phyloP scores from a whole-genome alignment of 2,329 filamentous ascomycete species.

The Hypoxylon sp. region DNA sequence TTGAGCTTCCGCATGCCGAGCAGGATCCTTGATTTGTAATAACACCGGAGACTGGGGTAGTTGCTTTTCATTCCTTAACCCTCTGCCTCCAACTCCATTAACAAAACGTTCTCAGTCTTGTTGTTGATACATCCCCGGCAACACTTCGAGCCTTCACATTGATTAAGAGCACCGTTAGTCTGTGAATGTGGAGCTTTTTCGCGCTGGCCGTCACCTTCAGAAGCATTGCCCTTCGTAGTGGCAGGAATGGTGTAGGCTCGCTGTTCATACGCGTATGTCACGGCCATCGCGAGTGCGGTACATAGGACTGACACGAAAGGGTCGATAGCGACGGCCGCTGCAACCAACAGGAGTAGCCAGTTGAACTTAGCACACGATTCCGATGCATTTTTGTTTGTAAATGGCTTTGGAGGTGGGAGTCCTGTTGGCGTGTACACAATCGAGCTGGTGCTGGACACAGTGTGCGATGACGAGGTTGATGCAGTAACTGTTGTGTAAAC shows the following conservation, averaged over 20 bases:
- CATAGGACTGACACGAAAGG: background rate
- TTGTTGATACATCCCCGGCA: too few species aligned
- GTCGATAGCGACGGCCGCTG: slow-evolving; percentile 8
- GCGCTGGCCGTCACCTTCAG: too few species aligned
- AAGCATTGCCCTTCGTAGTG: too few species aligned
- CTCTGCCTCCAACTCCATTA: background rate
- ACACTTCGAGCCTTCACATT: too few species aligned
- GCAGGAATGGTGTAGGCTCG: too few species aligned
- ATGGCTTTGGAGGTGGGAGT: slow-evolving; percentile 20
- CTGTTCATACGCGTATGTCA: background rate
- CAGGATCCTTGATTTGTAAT: background rate
- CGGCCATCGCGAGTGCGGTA: background rate
- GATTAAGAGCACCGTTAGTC: too few species aligned
- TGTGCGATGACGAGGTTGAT: slow-evolving; percentile 21
- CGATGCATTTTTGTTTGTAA: slow-evolving; percentile 21
- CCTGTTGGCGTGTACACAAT: slow-evolving; percentile 26
- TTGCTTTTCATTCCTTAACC: background rate
- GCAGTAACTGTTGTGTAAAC: slow-evolving; percentile 33
- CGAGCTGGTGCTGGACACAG: slow-evolving; percentile 15
- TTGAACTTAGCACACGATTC: background rate
- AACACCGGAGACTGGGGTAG: background rate
- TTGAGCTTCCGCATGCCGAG: background rate
- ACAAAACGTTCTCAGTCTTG: too few species aligned
- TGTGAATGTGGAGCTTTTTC: too few species aligned
- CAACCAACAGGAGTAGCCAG: slow-evolving; percentile 9